Evolutionary conservation across 2,329 filamentous ascomycete species (phyloP).

Genomic region (Juglanconis oblonga): DNA sequence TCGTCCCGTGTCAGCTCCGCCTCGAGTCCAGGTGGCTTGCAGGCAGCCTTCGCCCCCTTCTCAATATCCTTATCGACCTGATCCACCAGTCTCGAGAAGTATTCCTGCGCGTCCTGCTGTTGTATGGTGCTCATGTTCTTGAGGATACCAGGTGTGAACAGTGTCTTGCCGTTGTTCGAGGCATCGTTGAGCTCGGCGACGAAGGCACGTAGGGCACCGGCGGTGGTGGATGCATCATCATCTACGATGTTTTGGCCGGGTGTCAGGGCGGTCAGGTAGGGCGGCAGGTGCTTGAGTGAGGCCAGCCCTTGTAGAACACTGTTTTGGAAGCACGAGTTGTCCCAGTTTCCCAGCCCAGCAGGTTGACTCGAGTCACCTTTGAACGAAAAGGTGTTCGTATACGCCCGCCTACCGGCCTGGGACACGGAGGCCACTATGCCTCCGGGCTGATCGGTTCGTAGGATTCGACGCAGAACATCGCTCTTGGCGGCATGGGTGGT

Average conservation of each 20-base stretch:
- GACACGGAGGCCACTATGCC: slow-evolving; percentile 57
- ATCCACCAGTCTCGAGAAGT: slow-evolving; percentile 86
- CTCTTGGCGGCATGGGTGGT: slow-evolving; percentile 58
- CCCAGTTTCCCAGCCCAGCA: slow-evolving; percentile 79
- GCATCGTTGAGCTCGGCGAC: slow-evolving; percentile 68
- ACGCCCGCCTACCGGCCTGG: slow-evolving; percentile 54
- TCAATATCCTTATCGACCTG: slow-evolving; percentile 76
- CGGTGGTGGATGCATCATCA: slow-evolving; percentile 29
- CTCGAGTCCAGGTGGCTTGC: slow-evolving; percentile 39
- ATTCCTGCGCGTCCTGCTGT: slow-evolving; percentile 97
- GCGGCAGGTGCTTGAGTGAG: slow-evolving; percentile 66
- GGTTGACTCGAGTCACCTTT: slow-evolving; percentile 44
- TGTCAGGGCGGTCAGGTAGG: slow-evolving; percentile 57
- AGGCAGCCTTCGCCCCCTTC: slow-evolving; percentile 39
- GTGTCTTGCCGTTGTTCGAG: slow-evolving; percentile 67
- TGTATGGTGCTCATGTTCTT: slow-evolving; percentile 95
- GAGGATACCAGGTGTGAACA: slow-evolving; percentile 78
- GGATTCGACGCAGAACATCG: slow-evolving; percentile 59
- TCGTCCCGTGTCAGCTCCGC: slow-evolving; percentile 39
- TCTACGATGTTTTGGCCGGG: slow-evolving; percentile 1
- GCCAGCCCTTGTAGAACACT: slow-evolving; percentile 86
- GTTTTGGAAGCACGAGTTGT: slow-evolving; percentile 98
- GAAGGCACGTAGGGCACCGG: slow-evolving; percentile 58
- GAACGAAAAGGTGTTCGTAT: slow-evolving; percentile 50
- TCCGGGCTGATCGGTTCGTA: slow-evolving; percentile 54